Conservation (phyloP, 2,329 filamentous ascomycete species). For the Orbilia ellipsospora region DNA sequence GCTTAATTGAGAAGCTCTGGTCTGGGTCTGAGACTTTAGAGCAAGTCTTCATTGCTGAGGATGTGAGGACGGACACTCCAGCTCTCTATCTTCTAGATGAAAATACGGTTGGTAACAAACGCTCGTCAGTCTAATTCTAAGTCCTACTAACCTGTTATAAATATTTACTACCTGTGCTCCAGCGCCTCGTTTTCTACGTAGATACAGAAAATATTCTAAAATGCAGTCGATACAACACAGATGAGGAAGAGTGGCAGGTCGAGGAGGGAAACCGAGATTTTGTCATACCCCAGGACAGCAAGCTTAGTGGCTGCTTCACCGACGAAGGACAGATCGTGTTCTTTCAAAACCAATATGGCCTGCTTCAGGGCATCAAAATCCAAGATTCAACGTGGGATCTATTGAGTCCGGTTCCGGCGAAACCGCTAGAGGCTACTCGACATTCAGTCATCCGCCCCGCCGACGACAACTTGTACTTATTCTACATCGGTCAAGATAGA, state of each 20-base stretch:
- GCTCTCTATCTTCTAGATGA: constrained; percentile 26
- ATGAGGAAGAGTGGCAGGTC: constrained; percentile 23
- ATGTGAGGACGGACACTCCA: constrained; percentile 20
- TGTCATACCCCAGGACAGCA: constrained; percentile 16
- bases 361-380: constrained; percentile 18
- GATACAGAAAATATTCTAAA: constrained; percentile 12
- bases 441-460: constrained; percentile 9
- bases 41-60: constrained; percentile 23
- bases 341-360: constrained; percentile 25
- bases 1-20: constrained; percentile 26
- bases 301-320: constrained; percentile 28
- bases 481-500: constrained; percentile 23
- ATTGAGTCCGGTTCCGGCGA: constrained; percentile 2
- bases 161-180: background rate
- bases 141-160: constrained; percentile 4
- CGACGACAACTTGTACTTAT: constrained; percentile 16
- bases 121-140: background rate
- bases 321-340: constrained; percentile 13
- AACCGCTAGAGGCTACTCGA: constrained; percentile 9
- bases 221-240: constrained; percentile 13
- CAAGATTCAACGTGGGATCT: constrained; percentile 13
- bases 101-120: constrained; percentile 15
- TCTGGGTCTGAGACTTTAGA: constrained; percentile 11
- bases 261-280: constrained; percentile 6
- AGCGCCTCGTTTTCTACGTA: constrained; percentile 32